phyloP scores from a whole-genome alignment of 176 grass and related monocot genomes.

The Puya raimondii region DNA sequence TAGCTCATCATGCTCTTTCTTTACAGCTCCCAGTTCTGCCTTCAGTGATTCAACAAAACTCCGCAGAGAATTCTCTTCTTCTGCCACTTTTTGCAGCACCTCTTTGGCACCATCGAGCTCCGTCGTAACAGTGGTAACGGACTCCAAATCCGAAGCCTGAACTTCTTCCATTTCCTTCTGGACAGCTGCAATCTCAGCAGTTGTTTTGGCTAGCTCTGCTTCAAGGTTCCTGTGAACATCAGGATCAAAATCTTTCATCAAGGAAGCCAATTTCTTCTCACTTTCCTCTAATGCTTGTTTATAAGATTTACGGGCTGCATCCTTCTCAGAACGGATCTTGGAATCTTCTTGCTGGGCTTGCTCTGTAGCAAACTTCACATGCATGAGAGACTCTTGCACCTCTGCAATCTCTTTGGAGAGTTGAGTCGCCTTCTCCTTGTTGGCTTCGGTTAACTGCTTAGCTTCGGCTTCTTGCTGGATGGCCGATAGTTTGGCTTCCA shows the following conservation, averaged over 20 bases:
- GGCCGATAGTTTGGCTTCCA: conserved; percentile 71
- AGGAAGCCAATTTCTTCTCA: conserved; percentile 50
- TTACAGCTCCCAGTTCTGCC: conserved; percentile 55
- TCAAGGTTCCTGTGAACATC: conserved; percentile 49
- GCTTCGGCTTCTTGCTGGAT: conserved; percentile 72
- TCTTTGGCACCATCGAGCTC: conserved; percentile 87
- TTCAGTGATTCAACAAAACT: conserved; percentile 72
- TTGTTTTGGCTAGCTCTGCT: conserved; percentile 51
- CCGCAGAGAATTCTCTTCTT: conserved; percentile 58
- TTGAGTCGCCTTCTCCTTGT: conserved; percentile 59
- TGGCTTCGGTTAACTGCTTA: conserved; percentile 47
- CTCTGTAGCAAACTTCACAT: conserved; percentile 69
- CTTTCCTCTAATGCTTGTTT: conserved; percentile 74
- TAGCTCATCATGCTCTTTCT: conserved; percentile 71
- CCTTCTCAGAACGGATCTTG: conserved; percentile 70
- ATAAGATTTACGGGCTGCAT: conserved; percentile 47
- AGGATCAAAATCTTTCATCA: conserved; percentile 76
- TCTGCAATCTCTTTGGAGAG: conserved; percentile 54
- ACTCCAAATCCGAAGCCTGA: conserved; percentile 47
- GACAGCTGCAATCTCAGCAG: conserved; percentile 55
- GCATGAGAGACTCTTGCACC: conserved; percentile 58
- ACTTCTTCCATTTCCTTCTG: conserved; percentile 78
- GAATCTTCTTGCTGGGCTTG: conserved; percentile 74
- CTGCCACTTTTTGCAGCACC: conserved; percentile 64
- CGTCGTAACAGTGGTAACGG: conserved; percentile 48